Conservation (phyloP, 495 filamentous ascomycete species). For the Xylaria longipes region DNA sequence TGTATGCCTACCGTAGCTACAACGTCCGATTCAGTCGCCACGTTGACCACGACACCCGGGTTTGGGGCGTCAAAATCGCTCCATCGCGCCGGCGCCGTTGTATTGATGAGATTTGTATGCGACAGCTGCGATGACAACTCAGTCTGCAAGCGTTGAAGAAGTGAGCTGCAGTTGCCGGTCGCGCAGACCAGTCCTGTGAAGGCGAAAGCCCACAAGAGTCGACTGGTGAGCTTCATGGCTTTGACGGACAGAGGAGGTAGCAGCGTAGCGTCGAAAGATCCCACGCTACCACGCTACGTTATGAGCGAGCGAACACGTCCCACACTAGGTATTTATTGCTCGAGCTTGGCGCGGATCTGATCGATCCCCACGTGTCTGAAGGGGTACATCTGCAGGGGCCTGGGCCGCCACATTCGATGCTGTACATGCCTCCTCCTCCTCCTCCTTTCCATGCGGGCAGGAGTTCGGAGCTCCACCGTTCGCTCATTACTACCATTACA, state of each 20-base stretch:
- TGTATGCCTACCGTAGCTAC: slow-evolving; percentile 30
- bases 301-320: not conserved
- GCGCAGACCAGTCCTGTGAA: not conserved
- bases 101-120: not conserved
- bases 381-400: not conserved
- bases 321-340: slow-evolving; percentile 12
- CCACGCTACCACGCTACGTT: slow-evolving; percentile 6
- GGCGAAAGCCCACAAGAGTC: slow-evolving; percentile 11
- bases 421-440: not conserved
- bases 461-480: slow-evolving; percentile 12
- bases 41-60: slow-evolving; percentile 38
- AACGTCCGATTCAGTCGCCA: slow-evolving; percentile 40
- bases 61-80: slow-evolving; percentile 38
- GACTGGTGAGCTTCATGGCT: slow-evolving; percentile 11
- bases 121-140: slow-evolving; percentile 9
- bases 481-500: too few species aligned
- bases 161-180: slow-evolving; percentile 4
- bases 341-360: slow-evolving; percentile 14
- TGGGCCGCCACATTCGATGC: slow-evolving; percentile 5
- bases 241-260: not conserved
- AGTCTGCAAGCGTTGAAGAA: not conserved
- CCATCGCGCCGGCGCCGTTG: slow-evolving; percentile 31
- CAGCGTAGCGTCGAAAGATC: slow-evolving; percentile 1
- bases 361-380: slow-evolving; percentile 12
- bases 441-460: slow-evolving; percentile 4